These are phyloP conservation scores for Venturiaceae sp. DNA, from an alignment of 2,329 filamentous ascomycete genomes.

Conservation along the genomic window DNA sequence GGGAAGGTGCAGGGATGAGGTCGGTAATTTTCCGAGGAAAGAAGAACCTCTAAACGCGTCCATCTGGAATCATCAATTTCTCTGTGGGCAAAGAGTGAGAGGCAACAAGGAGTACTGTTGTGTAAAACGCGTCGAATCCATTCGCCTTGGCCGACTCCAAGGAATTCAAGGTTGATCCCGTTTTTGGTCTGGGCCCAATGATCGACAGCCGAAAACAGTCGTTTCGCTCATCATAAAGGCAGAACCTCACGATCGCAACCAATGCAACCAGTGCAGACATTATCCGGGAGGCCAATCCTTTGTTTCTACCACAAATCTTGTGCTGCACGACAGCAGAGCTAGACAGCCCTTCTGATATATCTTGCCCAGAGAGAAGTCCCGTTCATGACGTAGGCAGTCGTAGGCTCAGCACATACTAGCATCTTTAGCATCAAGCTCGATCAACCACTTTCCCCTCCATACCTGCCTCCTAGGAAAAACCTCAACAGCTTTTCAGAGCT, in stretches of 20 bases:
- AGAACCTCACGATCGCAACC: neutral
- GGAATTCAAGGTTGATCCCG: neutral
- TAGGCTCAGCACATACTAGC: too few species aligned
- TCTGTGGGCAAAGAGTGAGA: too few species aligned
- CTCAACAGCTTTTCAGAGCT: neutral
- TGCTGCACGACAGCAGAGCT: neutral
- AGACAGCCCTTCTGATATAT: neutral
- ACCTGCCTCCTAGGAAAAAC: neutral
- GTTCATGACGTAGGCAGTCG: neutral
- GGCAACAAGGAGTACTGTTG: too few species aligned
- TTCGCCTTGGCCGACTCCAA: neutral
- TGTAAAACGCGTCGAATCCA: too few species aligned
- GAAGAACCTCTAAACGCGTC: too few species aligned
- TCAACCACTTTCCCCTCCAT: neutral
- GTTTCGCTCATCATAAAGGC: neutral
- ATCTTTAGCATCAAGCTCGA: neutral
- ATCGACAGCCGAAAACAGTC: neutral
- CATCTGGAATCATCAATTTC: too few species aligned
- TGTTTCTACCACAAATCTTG: neutral
- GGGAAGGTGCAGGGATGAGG: neutral
- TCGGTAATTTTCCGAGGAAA: neutral
- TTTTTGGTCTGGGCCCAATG: neutral
- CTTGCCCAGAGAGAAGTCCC: neutral
- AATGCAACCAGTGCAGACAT: neutral
- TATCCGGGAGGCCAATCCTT: neutral